These are phyloP conservation scores for Kalmusia sp. DNA, from an alignment of 2,329 filamentous ascomycete species.

Conservation along the genomic window DNA sequence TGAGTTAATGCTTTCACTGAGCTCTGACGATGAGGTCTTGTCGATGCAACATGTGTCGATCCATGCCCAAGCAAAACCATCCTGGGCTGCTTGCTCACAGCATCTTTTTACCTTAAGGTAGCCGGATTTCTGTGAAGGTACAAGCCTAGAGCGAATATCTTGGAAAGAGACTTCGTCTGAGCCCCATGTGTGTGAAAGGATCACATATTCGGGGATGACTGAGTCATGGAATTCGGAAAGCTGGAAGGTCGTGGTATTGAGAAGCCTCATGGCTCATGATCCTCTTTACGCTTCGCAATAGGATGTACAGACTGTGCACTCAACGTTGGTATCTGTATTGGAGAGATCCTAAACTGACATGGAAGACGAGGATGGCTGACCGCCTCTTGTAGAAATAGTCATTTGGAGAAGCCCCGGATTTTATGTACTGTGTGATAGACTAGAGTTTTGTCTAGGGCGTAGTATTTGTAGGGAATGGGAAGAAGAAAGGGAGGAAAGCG, in stretches of 20 bases:
- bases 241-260: slow-evolving; percentile 2
- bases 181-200: slow-evolving; percentile 13
- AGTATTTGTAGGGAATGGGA: not conserved
- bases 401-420: too few species aligned
- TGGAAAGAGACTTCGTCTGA: slow-evolving; percentile 13
- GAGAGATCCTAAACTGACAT: too few species aligned
- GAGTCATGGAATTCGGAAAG: not conserved
- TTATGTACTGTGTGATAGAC: too few species aligned
- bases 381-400: too few species aligned
- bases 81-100: slow-evolving; percentile 13
- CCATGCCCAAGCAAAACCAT: slow-evolving; percentile 17
- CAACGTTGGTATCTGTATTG: too few species aligned
- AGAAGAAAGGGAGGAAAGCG: not conserved
- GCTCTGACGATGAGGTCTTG: slow-evolving; percentile 17
- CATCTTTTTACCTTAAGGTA: slow-evolving; percentile 18
- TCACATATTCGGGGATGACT: not conserved
- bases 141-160: not conserved
- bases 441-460: not conserved
- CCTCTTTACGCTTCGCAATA: too few species aligned
- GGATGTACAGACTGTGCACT: too few species aligned
- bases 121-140: not conserved
- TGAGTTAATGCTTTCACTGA: slow-evolving; percentile 26
- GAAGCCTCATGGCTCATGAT: not conserved
- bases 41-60: slow-evolving; percentile 26
- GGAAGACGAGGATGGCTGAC: too few species aligned